These are phyloP conservation scores for Cystobasidium pallidum DNA, from an alignment of 1,284 basidiomycete genomes.

Conservation along the genomic window DNA sequence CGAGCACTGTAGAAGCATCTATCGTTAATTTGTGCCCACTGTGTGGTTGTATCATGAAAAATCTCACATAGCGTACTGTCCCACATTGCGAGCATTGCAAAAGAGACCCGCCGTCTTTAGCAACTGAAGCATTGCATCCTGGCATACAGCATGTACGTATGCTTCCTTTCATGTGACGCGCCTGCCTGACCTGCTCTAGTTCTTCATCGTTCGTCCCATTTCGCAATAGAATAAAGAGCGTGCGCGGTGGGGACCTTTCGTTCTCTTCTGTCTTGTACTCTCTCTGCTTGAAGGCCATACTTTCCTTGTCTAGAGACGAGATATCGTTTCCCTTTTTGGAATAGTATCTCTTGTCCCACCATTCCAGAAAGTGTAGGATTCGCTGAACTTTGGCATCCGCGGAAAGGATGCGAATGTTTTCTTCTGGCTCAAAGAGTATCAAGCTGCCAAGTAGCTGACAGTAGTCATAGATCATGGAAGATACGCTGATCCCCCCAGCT, in stretches of 20 bases:
- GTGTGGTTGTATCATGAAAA: neutral
- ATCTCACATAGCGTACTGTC: slow-evolving; percentile 40
- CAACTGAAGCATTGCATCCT: slow-evolving; percentile 16
- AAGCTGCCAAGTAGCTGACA: slow-evolving; percentile 34
- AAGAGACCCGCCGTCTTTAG: slow-evolving; percentile 29
- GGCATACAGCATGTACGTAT: slow-evolving; percentile 28
- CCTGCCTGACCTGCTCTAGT: slow-evolving; percentile 8
- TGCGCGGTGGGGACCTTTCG: slow-evolving; percentile 18
- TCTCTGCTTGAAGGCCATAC: neutral
- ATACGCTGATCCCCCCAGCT: slow-evolving; percentile 28
- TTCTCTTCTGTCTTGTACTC: neutral
- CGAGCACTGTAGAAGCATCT: slow-evolving; percentile 12
- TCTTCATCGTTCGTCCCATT: slow-evolving; percentile 27
- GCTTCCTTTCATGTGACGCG: slow-evolving; percentile 17
- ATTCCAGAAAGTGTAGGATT: slow-evolving; percentile 25
- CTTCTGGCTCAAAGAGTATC: slow-evolving; percentile 35
- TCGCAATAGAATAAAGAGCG: slow-evolving; percentile 17
- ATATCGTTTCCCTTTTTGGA: neutral
- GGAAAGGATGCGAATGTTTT: slow-evolving; percentile 7
- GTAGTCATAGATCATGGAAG: slow-evolving; percentile 42
- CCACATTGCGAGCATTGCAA: slow-evolving; percentile 40
- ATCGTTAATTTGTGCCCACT: neutral
- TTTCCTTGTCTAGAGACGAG: neutral
- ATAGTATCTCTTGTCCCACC: slow-evolving; percentile 36
- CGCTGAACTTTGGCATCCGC: slow-evolving; percentile 7